A percentile compares a stretch with the other conserved stretches of the same genome.
These are phyloP conservation scores for Colletotrichum sp. DNA, from an alignment of 2,329 filamentous ascomycete genomes.

Conservation along the genomic window DNA sequence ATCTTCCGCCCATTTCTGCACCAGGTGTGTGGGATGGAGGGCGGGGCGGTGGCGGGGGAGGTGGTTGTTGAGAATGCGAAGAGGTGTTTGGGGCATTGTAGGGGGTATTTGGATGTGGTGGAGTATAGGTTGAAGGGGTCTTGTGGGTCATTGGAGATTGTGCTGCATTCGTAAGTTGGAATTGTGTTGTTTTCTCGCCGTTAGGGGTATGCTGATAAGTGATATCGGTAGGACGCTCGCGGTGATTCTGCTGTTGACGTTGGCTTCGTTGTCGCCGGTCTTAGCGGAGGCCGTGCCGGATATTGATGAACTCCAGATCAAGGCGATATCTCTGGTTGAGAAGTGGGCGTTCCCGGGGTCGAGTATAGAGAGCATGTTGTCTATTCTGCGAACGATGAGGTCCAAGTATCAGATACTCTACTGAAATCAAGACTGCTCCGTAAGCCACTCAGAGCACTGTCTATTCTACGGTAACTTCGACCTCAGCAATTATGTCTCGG, in stretches of 20 bases:
- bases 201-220: accelerated
- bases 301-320: conserved; percentile 12
- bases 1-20: not conserved
- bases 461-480: not conserved
- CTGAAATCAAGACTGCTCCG: not conserved
- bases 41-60: not conserved
- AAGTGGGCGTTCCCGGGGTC: conserved; percentile 21
- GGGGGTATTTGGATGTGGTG: not conserved
- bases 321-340: not conserved
- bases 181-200: not conserved
- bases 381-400: not conserved
- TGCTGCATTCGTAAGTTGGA: not conserved
- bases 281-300: conserved; percentile 7
- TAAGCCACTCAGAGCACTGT: not conserved
- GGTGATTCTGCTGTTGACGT: conserved; percentile 16
- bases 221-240: not conserved
- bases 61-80: not conserved
- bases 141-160: not conserved
- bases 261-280: conserved; percentile 22
- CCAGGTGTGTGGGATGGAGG: not conserved
- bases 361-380: conserved; percentile 12
- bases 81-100: not conserved
- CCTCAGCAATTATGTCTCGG: not conserved
- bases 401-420: not conserved
- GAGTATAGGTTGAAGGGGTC: not conserved